A percentile compares a stretch with the other conserved stretches of the same genome.
Evolutionary conservation across 129 eudicot genomes (phyloP).

Genomic region (Arctium minus): DNA sequence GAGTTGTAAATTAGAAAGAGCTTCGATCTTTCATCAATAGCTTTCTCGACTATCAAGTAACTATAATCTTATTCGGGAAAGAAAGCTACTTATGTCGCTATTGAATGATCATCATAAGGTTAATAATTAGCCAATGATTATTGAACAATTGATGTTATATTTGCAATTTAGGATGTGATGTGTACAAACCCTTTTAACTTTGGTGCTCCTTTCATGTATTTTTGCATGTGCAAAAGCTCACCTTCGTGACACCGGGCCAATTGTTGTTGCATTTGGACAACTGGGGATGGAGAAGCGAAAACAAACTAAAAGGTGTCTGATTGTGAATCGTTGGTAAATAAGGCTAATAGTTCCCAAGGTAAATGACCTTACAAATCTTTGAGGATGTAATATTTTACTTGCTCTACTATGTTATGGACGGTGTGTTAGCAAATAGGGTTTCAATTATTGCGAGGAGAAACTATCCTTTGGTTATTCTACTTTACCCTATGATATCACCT

Average conservation of each 20-base stretch:
- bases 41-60: slow-evolving; percentile 46
- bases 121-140: neutral
- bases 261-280: slow-evolving; percentile 67
- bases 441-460: no score
- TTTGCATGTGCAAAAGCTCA: slow-evolving; percentile 53
- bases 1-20: slow-evolving; percentile 51
- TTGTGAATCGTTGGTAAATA: slow-evolving; percentile 50
- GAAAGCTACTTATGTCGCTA: slow-evolving; percentile 62
- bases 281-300: slow-evolving; percentile 60
- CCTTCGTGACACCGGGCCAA: no score
- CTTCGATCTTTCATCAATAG: slow-evolving; percentile 60
- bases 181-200: neutral
- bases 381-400: neutral
- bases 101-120: slow-evolving; percentile 72
- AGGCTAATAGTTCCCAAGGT: slow-evolving; percentile 64
- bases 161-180: neutral
- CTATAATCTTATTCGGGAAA: slow-evolving; percentile 41
- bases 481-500: no score
- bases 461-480: neutral
- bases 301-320: slow-evolving; percentile 39
- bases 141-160: neutral
- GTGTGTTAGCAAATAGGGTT: no score
- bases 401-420: neutral
- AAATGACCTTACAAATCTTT: neutral
- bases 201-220: neutral